Evolutionary conservation across 768 basidiomycete genomes (phyloP), one percentile per base, ranked within the genome.

Genomic region (Floccularia luteovirens): DNA sequence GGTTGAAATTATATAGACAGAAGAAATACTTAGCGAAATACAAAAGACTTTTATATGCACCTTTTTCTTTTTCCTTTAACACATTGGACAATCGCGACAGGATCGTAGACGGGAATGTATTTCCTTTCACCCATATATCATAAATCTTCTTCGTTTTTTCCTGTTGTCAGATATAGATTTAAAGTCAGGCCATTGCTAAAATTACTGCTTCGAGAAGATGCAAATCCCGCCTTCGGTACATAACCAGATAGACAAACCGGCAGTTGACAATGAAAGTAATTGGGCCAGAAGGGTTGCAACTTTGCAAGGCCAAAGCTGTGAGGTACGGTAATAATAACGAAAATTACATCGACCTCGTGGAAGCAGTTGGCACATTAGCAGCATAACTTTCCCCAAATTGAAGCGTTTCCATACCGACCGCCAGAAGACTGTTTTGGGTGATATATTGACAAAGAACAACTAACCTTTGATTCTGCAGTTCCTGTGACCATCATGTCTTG

Each of bases 111-210:
- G 91, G 83, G 66, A 99, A 99, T 36, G 94, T 94, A 62, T 72
- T 77, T 43, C 80, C 77, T 62, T 93, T 94, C 53, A 73, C 75
- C 94, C 94, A 99, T 54, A 99, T 97, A 66, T 97, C 96, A 62
- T 94, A 78, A 55, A 99, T 81, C 64, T 98, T 98, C 72, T 85
- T 84, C 33, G 88, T 75, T 68, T 99, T 99, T 70, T 96, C 94
- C 93, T 97, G 71, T 62, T 57, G 63, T 51, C 54, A 54, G 53
- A 48, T 55, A 60, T 58, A 61, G 48, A 34, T 17, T 14, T 12
- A 30, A 50, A 46, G 70, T 77, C 62, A 76, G 69, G 64, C 61
- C 48, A 53, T 54, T 44, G 50, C 49, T 53, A 51, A 54, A 56
- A 52, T 46, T 54, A 57, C 51, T 40, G 36, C 33, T 49, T 47